Conservation (phyloP, 345 rosid genomes). For the Salix arbutifolia region DNA sequence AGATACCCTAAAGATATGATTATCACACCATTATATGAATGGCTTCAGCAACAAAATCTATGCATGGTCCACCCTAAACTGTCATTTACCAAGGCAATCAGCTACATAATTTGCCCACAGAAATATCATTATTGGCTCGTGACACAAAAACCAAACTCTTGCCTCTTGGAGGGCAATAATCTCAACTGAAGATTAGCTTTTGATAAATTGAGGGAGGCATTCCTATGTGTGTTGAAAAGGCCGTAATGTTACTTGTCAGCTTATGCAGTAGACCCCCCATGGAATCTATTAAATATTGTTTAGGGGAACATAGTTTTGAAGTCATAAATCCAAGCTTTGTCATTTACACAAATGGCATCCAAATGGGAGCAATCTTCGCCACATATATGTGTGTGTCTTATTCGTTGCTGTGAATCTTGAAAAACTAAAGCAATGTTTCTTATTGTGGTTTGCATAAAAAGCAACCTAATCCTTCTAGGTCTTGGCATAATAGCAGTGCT, state of each 20-base stretch:
- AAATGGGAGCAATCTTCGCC: neutral
- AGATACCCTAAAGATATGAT: neutral
- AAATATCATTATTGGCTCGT: constrained; percentile 29
- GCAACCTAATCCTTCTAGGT: neutral
- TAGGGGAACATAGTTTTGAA: neutral
- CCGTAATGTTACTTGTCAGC: constrained; percentile 27
- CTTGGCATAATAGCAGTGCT: neutral
- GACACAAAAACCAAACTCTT: constrained; percentile 52
- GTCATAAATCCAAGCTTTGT: neutral
- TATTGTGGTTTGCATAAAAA: neutral
- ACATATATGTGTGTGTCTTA: neutral
- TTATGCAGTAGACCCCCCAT: constrained; percentile 19
- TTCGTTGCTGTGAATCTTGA: neutral
- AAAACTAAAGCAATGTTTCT: neutral
- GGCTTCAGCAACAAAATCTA: neutral
- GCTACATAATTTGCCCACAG: constrained; percentile 20
- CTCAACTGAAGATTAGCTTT: constrained; percentile 16
- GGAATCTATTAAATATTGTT: neutral
- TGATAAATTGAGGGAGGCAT: constrained; percentile 7
- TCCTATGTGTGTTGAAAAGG: constrained; percentile 16
- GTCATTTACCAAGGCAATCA: neutral
- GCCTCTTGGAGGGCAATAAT: constrained; percentile 31
- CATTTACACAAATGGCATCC: neutral
- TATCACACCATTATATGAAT: neutral
- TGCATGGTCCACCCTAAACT: constrained; percentile 10